A percentile compares a stretch with the other conserved stretches of the same genome.
Conservation (phyloP, 2,329 filamentous ascomycete species). For the Lasiodiplodia theobromae region DNA sequence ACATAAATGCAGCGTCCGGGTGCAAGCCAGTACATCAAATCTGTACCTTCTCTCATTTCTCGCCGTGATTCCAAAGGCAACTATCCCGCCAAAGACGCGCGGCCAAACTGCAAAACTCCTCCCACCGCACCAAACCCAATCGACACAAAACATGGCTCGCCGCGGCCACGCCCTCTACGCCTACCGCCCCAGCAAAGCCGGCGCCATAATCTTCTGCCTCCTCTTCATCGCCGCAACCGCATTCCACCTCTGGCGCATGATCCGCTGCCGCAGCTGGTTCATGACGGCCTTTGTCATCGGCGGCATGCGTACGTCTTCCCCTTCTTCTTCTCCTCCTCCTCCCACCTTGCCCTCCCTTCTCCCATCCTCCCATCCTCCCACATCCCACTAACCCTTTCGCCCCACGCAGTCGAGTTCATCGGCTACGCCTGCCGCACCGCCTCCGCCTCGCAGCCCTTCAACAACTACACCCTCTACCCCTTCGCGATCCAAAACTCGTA, state of each 20-base stretch:
- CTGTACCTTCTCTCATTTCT: too few species aligned
- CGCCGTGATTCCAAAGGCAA: too few species aligned
- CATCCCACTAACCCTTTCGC: background rate
- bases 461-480: conserved; percentile 41
- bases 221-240: background rate
- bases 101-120: too few species aligned
- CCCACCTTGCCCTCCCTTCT: too few species aligned
- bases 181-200: conserved; percentile 40
- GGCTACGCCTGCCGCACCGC: conserved; percentile 58
- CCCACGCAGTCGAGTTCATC: conserved; percentile 54
- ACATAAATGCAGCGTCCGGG: too few species aligned
- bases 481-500: conserved; percentile 55
- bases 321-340: too few species aligned
- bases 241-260: background rate
- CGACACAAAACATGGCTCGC: too few species aligned
- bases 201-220: conserved; percentile 39
- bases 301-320: background rate
- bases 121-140: too few species aligned
- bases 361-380: background rate
- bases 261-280: background rate
- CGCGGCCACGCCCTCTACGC: too few species aligned
- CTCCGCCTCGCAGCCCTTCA: conserved; percentile 44
- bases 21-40: too few species aligned
- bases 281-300: conserved; percentile 2
- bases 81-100: too few species aligned